phyloP scores from a whole-genome alignment of 2,329 filamentous ascomycete genomes.

The Geosmithia morbida region DNA sequence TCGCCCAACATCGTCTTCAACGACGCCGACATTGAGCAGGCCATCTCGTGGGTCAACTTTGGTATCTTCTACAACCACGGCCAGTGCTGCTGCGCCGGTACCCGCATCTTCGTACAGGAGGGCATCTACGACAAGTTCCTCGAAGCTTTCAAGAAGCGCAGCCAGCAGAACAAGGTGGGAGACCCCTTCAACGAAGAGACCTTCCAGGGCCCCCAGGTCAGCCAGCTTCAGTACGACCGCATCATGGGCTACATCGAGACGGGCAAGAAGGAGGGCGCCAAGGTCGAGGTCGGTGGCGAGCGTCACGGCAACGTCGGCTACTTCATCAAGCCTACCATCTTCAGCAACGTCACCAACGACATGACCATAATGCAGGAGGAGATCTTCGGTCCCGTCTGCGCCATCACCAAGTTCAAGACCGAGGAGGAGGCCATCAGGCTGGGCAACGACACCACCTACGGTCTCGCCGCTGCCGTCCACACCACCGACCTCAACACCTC shows the following conservation, averaged over 20 bases:
- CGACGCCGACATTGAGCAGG: constrained; percentile 58
- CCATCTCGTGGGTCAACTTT: constrained; percentile 59
- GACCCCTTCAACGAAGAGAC: constrained; percentile 62
- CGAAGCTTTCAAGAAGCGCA: constrained; percentile 58
- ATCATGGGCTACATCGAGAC: constrained; percentile 67
- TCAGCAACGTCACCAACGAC: constrained; percentile 59
- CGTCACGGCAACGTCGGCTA: constrained; percentile 57
- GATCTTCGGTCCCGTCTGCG: constrained; percentile 75
- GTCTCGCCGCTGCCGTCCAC: constrained; percentile 66
- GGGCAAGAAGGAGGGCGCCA: constrained; percentile 38
- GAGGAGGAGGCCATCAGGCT: constrained; percentile 61
- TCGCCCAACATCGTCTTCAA: constrained; percentile 63
- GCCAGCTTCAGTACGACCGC: constrained; percentile 66
- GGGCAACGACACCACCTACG: constrained; percentile 62
- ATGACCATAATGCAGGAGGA: constrained; percentile 84
- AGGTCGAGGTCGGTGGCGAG: constrained; percentile 33
- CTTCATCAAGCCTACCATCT: constrained; percentile 81
- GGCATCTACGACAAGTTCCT: constrained; percentile 74
- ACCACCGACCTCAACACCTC: constrained; percentile 67
- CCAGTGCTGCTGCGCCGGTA: constrained; percentile 55
- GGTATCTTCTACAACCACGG: constrained; percentile 47
- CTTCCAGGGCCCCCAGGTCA: constrained; percentile 76
- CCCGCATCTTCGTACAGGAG: constrained; percentile 70
- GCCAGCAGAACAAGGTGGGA: constrained; percentile 56
- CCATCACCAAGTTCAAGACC: constrained; percentile 68